Evolutionary conservation across 2,329 filamentous ascomycete species (phyloP).

Genomic region (Penicillium paneum): DNA sequence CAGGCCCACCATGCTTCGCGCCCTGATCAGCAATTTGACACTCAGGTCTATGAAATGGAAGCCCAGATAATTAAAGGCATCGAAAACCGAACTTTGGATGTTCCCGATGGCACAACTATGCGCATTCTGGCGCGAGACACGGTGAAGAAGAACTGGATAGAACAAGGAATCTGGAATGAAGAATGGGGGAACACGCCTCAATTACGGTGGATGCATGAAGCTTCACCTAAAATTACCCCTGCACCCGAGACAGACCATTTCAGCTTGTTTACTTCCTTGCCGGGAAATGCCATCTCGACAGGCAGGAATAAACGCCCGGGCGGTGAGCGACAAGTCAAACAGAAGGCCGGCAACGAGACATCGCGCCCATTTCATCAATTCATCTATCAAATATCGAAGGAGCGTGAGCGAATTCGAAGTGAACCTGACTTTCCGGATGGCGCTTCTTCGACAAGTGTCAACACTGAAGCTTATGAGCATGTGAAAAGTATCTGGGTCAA

Average conservation of each 20-base stretch:
- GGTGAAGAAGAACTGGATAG: background rate
- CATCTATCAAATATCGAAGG: background rate
- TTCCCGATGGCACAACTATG: background rate
- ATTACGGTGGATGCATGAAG: background rate
- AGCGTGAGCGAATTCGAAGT: background rate
- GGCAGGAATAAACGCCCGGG: too few relatives aligned
- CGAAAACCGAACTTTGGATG: background rate
- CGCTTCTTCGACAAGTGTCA: background rate
- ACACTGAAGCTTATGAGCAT: background rate
- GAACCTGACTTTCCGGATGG: background rate
- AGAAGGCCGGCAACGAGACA: background rate
- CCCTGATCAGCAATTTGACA: background rate
- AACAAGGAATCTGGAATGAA: background rate
- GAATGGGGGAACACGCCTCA: background rate
- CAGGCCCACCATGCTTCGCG: background rate
- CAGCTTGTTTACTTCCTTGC: too few relatives aligned
- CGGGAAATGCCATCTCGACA: too few relatives aligned
- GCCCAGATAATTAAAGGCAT: background rate
- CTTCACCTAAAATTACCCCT: too few relatives aligned
- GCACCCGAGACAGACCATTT: too few relatives aligned
- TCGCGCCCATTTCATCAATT: background rate
- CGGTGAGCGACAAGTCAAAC: too few relatives aligned
- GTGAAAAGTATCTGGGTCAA: background rate
- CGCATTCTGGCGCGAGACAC: background rate
- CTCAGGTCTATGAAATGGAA: background rate